phyloP scores from a whole-genome alignment of 2,329 filamentous ascomycete species.

The Mariannaea elegans region DNA sequence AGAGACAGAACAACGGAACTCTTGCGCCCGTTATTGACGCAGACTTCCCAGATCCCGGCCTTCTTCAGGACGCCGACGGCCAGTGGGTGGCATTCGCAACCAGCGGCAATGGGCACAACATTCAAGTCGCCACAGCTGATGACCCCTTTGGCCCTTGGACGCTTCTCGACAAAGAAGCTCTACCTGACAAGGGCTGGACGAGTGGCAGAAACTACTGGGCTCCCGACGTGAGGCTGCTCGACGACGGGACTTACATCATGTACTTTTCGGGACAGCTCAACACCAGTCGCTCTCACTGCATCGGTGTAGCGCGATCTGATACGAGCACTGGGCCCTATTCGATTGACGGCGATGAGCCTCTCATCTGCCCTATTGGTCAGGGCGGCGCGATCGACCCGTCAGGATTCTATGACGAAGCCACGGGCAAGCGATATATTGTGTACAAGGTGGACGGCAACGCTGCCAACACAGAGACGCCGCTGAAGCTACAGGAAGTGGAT shows the following conservation, averaged over 20 bases:
- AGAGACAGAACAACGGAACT: conserved; percentile 20
- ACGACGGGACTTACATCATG: conserved; percentile 63
- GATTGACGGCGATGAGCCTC: conserved; percentile 52
- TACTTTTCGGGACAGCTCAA: conserved; percentile 63
- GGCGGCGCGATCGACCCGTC: conserved; percentile 72
- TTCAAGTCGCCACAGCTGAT: conserved; percentile 62
- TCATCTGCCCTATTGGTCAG: conserved; percentile 60
- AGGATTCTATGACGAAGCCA: conserved; percentile 64
- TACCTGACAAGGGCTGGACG: conserved; percentile 65
- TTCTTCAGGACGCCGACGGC: conserved; percentile 57
- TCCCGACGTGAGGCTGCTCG: conserved; percentile 64
- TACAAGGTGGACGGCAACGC: conserved; percentile 75
- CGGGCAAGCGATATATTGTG: conserved; percentile 63
- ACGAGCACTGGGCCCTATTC: conserved; percentile 61
- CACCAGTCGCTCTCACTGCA: conserved; percentile 59
- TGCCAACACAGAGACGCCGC: conserved; percentile 59
- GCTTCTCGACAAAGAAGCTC: conserved; percentile 60
- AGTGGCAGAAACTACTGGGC: conserved; percentile 66
- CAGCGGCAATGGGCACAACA: conserved; percentile 56
- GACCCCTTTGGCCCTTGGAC: conserved; percentile 59
- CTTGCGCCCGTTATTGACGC: conserved; percentile 25
- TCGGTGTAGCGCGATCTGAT: conserved; percentile 63
- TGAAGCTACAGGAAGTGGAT: conserved; percentile 63
- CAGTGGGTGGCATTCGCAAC: conserved; percentile 69
- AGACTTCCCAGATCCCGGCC: conserved; percentile 65